phyloP scores from a whole-genome alignment of 345 rosid genomes.

The Hirschfeldia incana region DNA sequence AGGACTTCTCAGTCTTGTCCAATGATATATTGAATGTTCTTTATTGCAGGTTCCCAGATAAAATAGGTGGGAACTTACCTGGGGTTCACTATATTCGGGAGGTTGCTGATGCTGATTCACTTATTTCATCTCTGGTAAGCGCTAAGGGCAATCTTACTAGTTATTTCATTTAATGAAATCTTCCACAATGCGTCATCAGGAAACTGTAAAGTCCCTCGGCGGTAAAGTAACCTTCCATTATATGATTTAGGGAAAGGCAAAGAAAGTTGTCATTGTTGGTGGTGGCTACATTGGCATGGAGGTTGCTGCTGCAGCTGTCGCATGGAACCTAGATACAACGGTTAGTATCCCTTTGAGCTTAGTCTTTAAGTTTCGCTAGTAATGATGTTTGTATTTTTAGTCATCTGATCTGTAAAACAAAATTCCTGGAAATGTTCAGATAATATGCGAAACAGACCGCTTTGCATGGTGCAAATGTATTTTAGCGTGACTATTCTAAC shows the following conservation, averaged over 20 bases:
- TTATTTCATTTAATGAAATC: constrained; percentile 14
- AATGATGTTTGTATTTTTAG: too few species aligned
- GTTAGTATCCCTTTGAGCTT: too few species aligned
- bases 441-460: too few species aligned
- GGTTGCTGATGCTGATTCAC: constrained; percentile 88
- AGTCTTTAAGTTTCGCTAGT: too few species aligned
- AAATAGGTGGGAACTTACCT: constrained; percentile 84
- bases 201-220: not conserved
- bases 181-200: not conserved
- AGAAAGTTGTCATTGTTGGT: constrained; percentile 80
- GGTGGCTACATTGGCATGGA: constrained; percentile 99
- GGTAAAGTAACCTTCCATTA: too few species aligned
- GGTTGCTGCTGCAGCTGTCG: constrained; percentile 96
- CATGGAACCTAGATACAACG: constrained; percentile 91
- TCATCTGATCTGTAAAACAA: too few species aligned
- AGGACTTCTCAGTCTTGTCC: not conserved
- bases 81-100: constrained; percentile 95
- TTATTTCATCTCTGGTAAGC: constrained; percentile 80
- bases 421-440: too few species aligned
- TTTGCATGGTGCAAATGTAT: too few species aligned
- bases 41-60: constrained; percentile 94
- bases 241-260: constrained; percentile 61
- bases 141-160: constrained; percentile 8
- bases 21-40: not conserved
- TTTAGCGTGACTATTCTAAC: too few species aligned